These are phyloP conservation scores for Chaetoceros tenuissimus DNA, from an alignment of 108 stramenopile species.

Conservation along the genomic window DNA sequence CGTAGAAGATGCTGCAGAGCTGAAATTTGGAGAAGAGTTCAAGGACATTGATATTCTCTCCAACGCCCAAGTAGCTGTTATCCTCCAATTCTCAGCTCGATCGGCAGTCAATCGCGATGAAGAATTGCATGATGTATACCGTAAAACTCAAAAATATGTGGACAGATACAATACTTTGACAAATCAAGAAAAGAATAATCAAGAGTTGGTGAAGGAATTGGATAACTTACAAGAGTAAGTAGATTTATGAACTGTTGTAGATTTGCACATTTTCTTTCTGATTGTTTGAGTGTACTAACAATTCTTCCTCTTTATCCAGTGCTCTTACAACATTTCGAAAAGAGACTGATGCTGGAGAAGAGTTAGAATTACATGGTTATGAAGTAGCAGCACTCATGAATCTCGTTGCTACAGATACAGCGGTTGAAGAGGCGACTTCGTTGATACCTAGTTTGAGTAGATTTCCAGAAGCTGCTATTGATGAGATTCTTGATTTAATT, in stretches of 20 bases:
- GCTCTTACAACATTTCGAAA: constrained; percentile 78
- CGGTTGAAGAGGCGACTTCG: constrained; percentile 72
- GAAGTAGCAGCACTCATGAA: constrained; percentile 88
- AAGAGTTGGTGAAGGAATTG: constrained; percentile 80
- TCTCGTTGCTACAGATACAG: constrained; percentile 75
- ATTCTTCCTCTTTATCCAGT: constrained; percentile 30
- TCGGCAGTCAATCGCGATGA: constrained; percentile 68
- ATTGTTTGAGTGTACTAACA: too few relatives aligned
- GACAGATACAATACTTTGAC: constrained; percentile 86
- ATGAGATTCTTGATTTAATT: constrained; percentile 85
- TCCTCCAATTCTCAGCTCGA: constrained; percentile 68
- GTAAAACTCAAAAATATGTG: constrained; percentile 81
- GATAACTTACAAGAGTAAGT: constrained; percentile 83
- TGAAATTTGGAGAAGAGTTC: constrained; percentile 74
- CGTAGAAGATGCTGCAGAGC: constrained; percentile 72
- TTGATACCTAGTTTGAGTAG: constrained; percentile 70
- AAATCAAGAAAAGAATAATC: constrained; percentile 77
- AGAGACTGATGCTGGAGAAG: constrained; percentile 81
- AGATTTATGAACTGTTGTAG: not conserved
- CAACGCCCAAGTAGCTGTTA: constrained; percentile 85
- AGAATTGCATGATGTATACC: constrained; percentile 79
- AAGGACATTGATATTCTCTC: constrained; percentile 75
- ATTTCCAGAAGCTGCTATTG: constrained; percentile 80
- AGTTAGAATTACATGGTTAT: constrained; percentile 70
- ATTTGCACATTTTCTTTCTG: not conserved